These are phyloP conservation scores for Pythium aphanidermatum DNA, from an alignment of 352 stramenopile species.

Conservation along the genomic window DNA sequence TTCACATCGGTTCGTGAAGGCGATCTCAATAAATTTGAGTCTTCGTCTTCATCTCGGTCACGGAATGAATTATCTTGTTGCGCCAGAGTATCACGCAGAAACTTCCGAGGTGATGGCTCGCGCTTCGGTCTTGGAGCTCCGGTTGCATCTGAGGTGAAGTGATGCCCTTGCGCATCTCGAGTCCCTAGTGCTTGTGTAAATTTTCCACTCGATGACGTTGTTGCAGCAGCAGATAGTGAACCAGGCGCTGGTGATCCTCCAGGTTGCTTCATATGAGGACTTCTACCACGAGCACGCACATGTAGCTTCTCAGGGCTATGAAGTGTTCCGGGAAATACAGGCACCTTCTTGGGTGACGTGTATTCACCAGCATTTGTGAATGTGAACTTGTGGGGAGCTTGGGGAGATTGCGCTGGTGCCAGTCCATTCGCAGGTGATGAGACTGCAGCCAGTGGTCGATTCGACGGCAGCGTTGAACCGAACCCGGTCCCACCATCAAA, in stretches of 20 bases:
- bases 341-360: conserved; percentile 73
- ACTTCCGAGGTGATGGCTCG: conserved; percentile 57
- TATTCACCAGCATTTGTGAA: conserved; percentile 67
- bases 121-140: conserved; percentile 41
- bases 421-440: not conserved
- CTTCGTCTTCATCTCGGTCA: conserved; percentile 13
- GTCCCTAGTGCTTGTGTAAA: too few species aligned
- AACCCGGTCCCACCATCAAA: conserved; percentile 67
- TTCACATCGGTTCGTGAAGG: conserved; percentile 14
- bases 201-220: not conserved
- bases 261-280: conserved; percentile 21
- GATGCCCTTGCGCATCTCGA: too few species aligned
- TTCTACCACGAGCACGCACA: conserved; percentile 3
- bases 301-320: conserved; percentile 44
- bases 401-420: conserved; percentile 1
- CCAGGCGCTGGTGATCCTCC: not conserved
- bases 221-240: not conserved
- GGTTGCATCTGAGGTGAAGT: too few species aligned
- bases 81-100: conserved; percentile 47
- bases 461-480: conserved; percentile 47
- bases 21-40: conserved; percentile 5
- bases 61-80: conserved; percentile 1
- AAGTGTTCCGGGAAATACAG: conserved; percentile 55
- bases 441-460: conserved; percentile 41
- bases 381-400: conserved; percentile 44